Evolutionary conservation across 2,329 filamentous ascomycete genomes (phyloP), one percentile per base, ranked within the genome.

Genomic region (Furcasterigmium sp.): DNA sequence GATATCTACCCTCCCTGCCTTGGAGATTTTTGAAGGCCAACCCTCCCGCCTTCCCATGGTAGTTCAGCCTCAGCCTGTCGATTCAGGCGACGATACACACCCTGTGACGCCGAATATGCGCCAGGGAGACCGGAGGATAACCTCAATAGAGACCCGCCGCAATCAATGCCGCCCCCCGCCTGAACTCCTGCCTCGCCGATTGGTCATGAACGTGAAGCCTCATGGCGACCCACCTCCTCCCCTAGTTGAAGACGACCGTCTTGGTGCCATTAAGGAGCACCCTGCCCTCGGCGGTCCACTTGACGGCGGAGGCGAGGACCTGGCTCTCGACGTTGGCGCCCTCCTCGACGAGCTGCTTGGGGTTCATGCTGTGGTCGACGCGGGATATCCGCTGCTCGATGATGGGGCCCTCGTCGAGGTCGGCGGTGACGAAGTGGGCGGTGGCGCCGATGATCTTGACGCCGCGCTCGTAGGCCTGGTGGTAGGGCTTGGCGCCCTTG

Each of bases 361-460:
- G 75, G 54, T 77, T 83, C 78, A 90, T 79, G 52, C 73, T 76
- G 64, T 93, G 87, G 60, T 88, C 84, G 20, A 91, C 87, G 14
- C 87, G 71, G 6, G 82, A 76, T 42, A 91, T 82, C 43, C 86
- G 76, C 75, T 93, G 87, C 75, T 91, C 87, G 53, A 93, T 93
- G 54, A 93, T 93, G 10, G 87, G 87, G 2, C 87, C 87, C 69
- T 93, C 87, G 57, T 93, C 87, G 48, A 93, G 65, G 63, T 91
- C 87, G 21, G 84, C 85, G 2, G 87, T 93, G 51, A 91, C 87
- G 54, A 91, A 91, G 67, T 93, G 87, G 5, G 87, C 87, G 3
- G 86, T 90, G 19, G 87, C 87, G 46, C 87, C 87, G 45, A 91
- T 90, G 54, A 93, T 91, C 76, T 93, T 93, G 52, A 93, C 87